phyloP scores from a whole-genome alignment of 2,329 filamentous ascomycete species.

The Lojkania enalia region DNA sequence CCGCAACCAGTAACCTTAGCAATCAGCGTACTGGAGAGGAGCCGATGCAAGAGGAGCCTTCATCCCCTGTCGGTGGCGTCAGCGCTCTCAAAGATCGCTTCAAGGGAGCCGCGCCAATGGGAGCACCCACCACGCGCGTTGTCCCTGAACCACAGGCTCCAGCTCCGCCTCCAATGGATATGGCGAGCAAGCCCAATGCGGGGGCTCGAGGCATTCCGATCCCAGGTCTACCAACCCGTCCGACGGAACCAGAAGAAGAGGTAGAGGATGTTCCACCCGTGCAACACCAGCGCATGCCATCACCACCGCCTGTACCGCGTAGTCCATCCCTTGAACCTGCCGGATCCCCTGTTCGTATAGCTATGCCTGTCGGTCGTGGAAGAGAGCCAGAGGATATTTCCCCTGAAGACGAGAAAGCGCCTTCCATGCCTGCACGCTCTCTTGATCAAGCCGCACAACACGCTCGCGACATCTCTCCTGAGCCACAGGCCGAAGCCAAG shows the following conservation, averaged over 20 bases:
- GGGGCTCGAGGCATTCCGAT: conserved; percentile 69
- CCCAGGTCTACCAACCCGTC: conserved; percentile 71
- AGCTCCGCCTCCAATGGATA: conserved; percentile 66
- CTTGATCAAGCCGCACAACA: conserved; percentile 65
- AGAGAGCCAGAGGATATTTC: conserved; percentile 57
- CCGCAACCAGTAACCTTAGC: conserved; percentile 54
- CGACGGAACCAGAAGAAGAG: conserved; percentile 50
- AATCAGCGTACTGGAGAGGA: conserved; percentile 67
- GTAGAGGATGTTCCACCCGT: conserved; percentile 57
- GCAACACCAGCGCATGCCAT: conserved; percentile 53
- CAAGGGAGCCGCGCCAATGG: conserved; percentile 68
- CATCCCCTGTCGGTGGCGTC: conserved; percentile 66
- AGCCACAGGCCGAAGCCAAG: conserved; percentile 63
- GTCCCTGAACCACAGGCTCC: conserved; percentile 48
- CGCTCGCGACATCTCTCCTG: conserved; percentile 67
- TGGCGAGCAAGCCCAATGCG: conserved; percentile 68
- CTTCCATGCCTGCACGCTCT: conserved; percentile 65
- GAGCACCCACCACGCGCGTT: conserved; percentile 50
- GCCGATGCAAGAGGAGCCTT: conserved; percentile 54
- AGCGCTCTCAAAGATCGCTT: conserved; percentile 81
- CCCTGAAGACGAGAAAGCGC: conserved; percentile 52
- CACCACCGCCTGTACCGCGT: conserved; percentile 44
- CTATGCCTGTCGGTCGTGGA: conserved; percentile 77
- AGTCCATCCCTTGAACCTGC: conserved; percentile 58
- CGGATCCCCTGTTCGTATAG: conserved; percentile 79